Evolutionary conservation across 169 alveolate species (phyloP).

Genomic region (Cystoisospora suis): DNA sequence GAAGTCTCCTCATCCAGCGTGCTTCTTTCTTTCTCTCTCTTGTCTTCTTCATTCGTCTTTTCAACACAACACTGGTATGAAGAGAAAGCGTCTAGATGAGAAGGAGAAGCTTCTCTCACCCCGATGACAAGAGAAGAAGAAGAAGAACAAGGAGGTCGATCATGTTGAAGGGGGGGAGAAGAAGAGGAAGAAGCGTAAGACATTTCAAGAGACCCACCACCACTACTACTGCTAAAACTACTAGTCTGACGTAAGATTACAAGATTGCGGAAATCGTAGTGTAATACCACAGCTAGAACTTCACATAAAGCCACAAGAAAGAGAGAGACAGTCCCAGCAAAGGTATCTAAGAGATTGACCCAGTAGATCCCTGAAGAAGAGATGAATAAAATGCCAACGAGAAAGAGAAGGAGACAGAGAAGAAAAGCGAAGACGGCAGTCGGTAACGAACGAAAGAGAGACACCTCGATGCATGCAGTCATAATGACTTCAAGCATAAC

Average conservation of each 20-base stretch:
- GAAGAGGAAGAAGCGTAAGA: neutral
- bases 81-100: neutral
- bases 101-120: neutral
- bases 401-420: neutral
- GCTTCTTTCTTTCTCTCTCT: too few species aligned
- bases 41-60: too few species aligned
- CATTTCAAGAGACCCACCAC: too few species aligned
- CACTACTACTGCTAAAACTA: too few species aligned
- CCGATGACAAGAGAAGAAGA: neutral
- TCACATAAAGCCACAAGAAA: slow-evolving; percentile 8
- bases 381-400: neutral
- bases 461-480: neutral
- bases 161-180: neutral
- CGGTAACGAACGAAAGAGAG: neutral
- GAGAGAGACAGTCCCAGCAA: neutral
- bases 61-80: too few species aligned
- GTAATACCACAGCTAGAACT: slow-evolving; percentile 3
- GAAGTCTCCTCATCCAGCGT: too few species aligned
- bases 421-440: neutral
- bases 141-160: neutral
- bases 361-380: slow-evolving; percentile 1
- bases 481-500: slow-evolving; percentile 7
- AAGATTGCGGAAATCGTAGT: neutral
- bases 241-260: too few species aligned
- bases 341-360: slow-evolving; percentile 7